These are phyloP conservation scores for Cladosporium sp. DNA, from an alignment of 2,329 filamentous ascomycete species.

Conservation along the genomic window DNA sequence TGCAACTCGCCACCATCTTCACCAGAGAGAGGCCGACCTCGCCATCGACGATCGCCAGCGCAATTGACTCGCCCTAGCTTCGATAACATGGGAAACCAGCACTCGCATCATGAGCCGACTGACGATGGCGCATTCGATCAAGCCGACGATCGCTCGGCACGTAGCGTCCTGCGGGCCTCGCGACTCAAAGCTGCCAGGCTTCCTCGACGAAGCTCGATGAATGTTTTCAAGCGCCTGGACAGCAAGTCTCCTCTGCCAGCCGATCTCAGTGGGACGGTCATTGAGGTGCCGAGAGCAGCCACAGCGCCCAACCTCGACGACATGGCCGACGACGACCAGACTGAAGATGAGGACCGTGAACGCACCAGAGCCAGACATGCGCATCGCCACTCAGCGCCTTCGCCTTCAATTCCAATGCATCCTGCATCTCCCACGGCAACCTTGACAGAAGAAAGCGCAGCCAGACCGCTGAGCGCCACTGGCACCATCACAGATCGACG, in stretches of 20 bases:
- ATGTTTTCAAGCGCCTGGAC: slow-evolving; percentile 30
- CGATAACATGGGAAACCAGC: slow-evolving; percentile 28
- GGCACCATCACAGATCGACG: slow-evolving; percentile 20
- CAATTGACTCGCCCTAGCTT: slow-evolving; percentile 11
- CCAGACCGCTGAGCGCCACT: slow-evolving; percentile 23
- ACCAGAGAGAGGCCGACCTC: slow-evolving; percentile 17
- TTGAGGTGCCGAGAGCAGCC: slow-evolving; percentile 12
- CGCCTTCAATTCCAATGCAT: slow-evolving; percentile 16
- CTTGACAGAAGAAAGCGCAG: slow-evolving; percentile 20
- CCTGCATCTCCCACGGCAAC: slow-evolving; percentile 23
- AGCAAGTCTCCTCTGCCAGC: slow-evolving; percentile 22
- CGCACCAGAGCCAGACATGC: slow-evolving; percentile 12
- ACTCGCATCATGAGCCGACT: slow-evolving; percentile 15
- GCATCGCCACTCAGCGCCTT: slow-evolving; percentile 15
- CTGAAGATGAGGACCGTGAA: slow-evolving; percentile 2
- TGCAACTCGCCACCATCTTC: slow-evolving; percentile 12
- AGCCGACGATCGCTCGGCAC: slow-evolving; percentile 22
- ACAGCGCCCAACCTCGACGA: slow-evolving; percentile 11
- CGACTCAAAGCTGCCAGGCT: slow-evolving; percentile 19
- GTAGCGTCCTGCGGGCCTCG: slow-evolving; percentile 20
- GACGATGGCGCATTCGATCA: slow-evolving; percentile 1
- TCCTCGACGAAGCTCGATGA: slow-evolving; percentile 28
- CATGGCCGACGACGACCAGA: slow-evolving; percentile 7
- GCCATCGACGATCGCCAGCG: slow-evolving; percentile 14
- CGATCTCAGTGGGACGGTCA: slow-evolving; percentile 21